Base-by-base conservation (phyloP, 495 filamentous ascomycete genomes). In the Pseudotulostoma volvatum region DNA sequence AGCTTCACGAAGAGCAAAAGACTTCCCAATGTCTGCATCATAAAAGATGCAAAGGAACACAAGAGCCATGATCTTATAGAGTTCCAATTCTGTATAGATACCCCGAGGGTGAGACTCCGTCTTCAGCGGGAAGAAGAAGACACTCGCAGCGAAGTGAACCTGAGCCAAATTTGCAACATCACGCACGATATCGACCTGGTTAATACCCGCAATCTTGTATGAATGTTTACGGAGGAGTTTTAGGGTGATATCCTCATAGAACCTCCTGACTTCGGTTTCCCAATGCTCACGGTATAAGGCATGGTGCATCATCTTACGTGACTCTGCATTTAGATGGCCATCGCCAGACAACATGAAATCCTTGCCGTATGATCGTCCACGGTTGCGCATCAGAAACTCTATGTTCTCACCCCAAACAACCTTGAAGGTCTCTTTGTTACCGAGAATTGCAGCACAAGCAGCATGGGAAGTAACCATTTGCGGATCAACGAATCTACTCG, bases 31-130 rank as follows among this genome's bases (percentile, higher is more conserved):
- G 46, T 84, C 79, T 16, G 63, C 60, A 45, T 81, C 75, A 33
- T 76, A 76, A 47, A 80, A 77, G 34, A 79, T 69, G 44, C 66
- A 73, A 15, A 64, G 65, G 47, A 74, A 77, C 28, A 82, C 63
- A 31, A 73, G 56, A 3, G 68, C 58, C 49, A 79, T 54, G 34
- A 74, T 55, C 19, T 64, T 47, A 50, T 81, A 80, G 9, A 84
- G 49, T 38, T 82, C 68, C 5, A 54, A 44, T 42, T 73, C 70
- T 4, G 64, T 66, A 43, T 78, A 74, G 5, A 71, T 47, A 17
- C 72, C 76, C 36, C 50, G 47, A 0, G 70, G 72, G 34, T 74
- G 72, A n/a, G 67, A 62, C 5, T 74, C 66, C 3, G 69, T 74
- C 42, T 74, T 76, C 23, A 82, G 42, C 1, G 79, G 74, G 5